Evolutionary conservation across 2,329 filamentous ascomycete genomes (phyloP), one percentile per base, ranked within the genome.

Genomic region (Stagonosporopsis tanaceti): DNA sequence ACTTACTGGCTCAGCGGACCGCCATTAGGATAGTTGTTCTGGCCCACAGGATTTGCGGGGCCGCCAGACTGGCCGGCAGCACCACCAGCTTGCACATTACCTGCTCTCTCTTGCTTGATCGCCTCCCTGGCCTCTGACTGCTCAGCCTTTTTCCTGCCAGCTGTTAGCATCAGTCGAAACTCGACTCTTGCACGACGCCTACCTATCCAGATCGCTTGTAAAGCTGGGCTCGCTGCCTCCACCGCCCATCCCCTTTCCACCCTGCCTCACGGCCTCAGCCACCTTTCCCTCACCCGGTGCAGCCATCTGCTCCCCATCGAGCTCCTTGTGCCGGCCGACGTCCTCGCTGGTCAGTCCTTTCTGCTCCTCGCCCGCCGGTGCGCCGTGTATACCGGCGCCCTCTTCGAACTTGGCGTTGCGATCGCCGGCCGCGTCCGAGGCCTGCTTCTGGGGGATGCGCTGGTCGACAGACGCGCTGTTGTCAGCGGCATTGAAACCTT

Each of bases 271-370:
- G 0, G 79, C 79, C 40, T 73, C 72, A 2, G 72, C 72, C 5
- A 83, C 75, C 37, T 73, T 69, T 11, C 79, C 80, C 61, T 83
- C 81, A 0, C 80, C 81, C 0, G 79, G 77, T 20, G 78, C 77
- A 7, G 74, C 78, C 79, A 83, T 82, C 64, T 83, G 80, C 59
- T 77, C 71, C 8, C 70, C 80, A 41, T 82, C 80, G 22, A 81
- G 64, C 69, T 82, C 80, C n/a, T 77, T 73, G 47, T 78, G 72
- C 6, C 76, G 60, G n/a, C 79, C 80, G 25, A 80, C 70, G 41
- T 78, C 73, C 47, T 79, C 75, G 12, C 78, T 61, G 1, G 70
- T 75, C 20, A 72, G 57, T 1, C 78, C 79, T 20, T 75, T 71
- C 11, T 66, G 60, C 58, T 82, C 80, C 66, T 82, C 80, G 24